Percentiles rank a stretch among this genome's conserved stretches.
Evolutionary conservation across 768 basidiomycete species (phyloP).

Genomic region (Suillus subalutaceus): DNA sequence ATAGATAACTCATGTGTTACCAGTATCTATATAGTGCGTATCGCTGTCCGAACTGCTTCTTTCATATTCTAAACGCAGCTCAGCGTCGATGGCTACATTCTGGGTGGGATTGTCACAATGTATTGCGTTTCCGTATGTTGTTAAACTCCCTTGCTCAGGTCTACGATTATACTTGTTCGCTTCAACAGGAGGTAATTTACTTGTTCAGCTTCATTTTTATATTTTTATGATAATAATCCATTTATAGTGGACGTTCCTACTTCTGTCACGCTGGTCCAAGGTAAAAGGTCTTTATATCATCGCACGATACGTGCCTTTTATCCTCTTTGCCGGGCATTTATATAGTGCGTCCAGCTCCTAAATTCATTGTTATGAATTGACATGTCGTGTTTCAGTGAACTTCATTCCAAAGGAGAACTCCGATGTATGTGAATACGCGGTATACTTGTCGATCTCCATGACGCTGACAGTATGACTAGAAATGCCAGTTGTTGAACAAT

Average conservation of each 20-base stretch:
- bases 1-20: neutral
- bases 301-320: constrained; percentile 2
- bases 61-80: neutral
- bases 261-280: constrained; percentile 1
- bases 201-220: neutral
- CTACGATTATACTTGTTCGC: constrained; percentile 3
- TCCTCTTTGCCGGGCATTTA: constrained; percentile 2
- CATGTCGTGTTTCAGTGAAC: neutral
- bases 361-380: neutral
- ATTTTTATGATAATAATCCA: neutral
- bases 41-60: neutral
- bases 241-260: neutral
- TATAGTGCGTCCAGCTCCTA: neutral
- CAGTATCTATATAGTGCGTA: constrained; percentile 2
- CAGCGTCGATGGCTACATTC: constrained; percentile 8
- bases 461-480: neutral
- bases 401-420: neutral
- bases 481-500: constrained; percentile 2
- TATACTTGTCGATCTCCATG: neutral
- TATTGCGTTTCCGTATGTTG: neutral
- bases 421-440: neutral
- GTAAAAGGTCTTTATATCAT: constrained; percentile 4
- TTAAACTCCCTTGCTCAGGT: neutral
- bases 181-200: neutral
- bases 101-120: neutral